Conservation (phyloP, 257 asterid genomes). For the Apocynum venetum region DNA sequence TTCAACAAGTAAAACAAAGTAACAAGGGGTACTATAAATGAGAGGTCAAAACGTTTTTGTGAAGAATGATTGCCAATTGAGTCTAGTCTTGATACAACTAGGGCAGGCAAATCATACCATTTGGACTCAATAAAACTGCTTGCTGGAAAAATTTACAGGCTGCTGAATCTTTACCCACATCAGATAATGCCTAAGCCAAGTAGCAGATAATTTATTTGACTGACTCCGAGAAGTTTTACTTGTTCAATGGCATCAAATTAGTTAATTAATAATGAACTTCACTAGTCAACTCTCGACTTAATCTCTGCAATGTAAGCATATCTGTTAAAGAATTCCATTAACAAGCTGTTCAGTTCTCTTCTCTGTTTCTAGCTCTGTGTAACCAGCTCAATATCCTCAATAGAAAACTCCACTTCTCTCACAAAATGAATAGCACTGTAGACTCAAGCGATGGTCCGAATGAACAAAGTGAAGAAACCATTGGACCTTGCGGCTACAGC, state of each 20-base stretch:
- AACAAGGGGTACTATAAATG: too few relatives aligned
- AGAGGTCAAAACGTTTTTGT: too few relatives aligned
- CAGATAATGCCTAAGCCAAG: too few relatives aligned
- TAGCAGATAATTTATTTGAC: too few relatives aligned
- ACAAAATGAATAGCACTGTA: conserved; percentile 1
- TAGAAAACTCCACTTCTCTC: background rate
- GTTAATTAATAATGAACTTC: background rate
- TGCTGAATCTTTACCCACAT: too few relatives aligned
- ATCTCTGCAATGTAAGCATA: background rate
- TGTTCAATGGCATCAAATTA: background rate
- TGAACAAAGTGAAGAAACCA: background rate
- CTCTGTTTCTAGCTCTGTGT: background rate
- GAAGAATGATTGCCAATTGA: too few relatives aligned
- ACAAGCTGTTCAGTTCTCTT: background rate
- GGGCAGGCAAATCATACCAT: too few relatives aligned
- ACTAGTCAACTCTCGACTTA: background rate
- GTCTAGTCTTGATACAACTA: too few relatives aligned
- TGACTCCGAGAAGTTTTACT: background rate
- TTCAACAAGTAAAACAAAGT: too few relatives aligned
- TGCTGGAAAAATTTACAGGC: too few relatives aligned
- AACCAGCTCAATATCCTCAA: background rate
- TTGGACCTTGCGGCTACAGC: background rate
- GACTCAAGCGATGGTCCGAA: background rate
- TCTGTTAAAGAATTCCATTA: background rate
- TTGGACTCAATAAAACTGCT: too few relatives aligned